Evolutionary conservation across 2,329 filamentous ascomycete species (phyloP).

Genomic region (Phialocephala sp.): DNA sequence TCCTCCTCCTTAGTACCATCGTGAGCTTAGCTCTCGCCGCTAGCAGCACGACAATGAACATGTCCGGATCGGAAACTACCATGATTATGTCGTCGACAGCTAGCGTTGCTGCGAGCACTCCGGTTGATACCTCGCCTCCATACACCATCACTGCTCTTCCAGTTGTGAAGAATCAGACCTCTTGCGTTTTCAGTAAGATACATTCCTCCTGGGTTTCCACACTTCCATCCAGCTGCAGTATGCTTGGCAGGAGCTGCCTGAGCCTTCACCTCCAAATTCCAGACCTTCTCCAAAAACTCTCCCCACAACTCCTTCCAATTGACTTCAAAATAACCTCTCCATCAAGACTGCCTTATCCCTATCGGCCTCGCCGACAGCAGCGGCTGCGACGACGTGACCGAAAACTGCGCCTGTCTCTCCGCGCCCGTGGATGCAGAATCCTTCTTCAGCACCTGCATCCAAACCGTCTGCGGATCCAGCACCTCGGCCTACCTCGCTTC

Average conservation of each 20-base stretch:
- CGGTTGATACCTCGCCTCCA: background rate
- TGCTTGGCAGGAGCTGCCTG: no score
- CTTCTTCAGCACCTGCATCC: conserved; percentile 11
- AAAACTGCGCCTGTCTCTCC: conserved; percentile 24
- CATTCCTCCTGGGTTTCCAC: background rate
- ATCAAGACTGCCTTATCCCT: conserved; percentile 11
- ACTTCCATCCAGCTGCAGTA: background rate
- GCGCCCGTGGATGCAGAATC: conserved; percentile 18
- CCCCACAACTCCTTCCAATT: conserved; percentile 16
- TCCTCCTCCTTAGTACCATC: background rate
- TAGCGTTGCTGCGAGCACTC: background rate
- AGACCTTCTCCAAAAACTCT: background rate
- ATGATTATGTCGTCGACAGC: background rate
- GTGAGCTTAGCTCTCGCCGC: background rate
- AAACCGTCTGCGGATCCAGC: background rate
- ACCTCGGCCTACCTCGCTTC: conserved; percentile 2
- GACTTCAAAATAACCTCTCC: background rate
- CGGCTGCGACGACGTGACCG: conserved; percentile 22
- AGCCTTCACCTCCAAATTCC: background rate
- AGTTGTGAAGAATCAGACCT: conserved; percentile 1
- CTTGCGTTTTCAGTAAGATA: background rate
- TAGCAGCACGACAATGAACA: background rate
- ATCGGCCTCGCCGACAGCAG: conserved; percentile 17
- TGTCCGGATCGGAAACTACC: background rate
- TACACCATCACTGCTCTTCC: conserved; percentile 23